Evolutionary conservation across 2,329 filamentous ascomycete species (phyloP).

Genomic region (Anthostomella pinea): DNA sequence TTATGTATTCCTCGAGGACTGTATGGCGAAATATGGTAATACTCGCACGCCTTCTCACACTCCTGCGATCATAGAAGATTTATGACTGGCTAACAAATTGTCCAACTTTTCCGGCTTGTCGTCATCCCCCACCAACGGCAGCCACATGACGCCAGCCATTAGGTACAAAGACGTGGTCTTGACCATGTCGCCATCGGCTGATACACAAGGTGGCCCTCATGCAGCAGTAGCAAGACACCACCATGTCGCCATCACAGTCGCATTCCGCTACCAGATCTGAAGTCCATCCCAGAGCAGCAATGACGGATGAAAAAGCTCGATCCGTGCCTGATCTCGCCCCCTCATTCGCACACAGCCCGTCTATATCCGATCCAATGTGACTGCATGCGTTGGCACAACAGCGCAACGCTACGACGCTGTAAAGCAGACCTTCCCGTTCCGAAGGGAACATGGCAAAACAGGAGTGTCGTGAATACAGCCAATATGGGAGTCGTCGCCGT

Average conservation of each 20-base stretch:
- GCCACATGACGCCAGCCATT: too few species aligned
- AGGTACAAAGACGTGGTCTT: too few species aligned
- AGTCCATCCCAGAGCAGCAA: neutral
- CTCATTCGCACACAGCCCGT: neutral
- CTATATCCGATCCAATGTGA: neutral
- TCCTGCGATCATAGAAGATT: too few species aligned
- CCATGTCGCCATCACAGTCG: conserved; percentile 1
- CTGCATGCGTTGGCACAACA: neutral
- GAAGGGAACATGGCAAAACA: too few species aligned
- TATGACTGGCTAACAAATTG: too few species aligned
- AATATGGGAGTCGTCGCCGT: conserved; percentile 1
- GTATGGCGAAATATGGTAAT: too few species aligned
- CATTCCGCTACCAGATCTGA: conserved; percentile 1
- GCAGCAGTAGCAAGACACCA: conserved; percentile 23
- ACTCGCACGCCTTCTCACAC: too few species aligned
- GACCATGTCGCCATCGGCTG: conserved; percentile 13
- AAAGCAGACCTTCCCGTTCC: neutral
- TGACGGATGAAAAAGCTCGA: conserved; percentile 10
- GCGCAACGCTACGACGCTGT: neutral
- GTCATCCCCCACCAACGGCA: too few species aligned
- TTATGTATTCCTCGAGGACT: too few species aligned
- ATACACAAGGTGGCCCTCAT: conserved; percentile 14
- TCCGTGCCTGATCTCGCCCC: conserved; percentile 1
- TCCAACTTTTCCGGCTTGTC: too few species aligned
- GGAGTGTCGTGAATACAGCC: conserved; percentile 3